Evolutionary conservation across 805 yeast genomes (phyloP), one percentile per base, ranked within the genome.

Genomic region (Schwanniomyces occidentalis): DNA sequence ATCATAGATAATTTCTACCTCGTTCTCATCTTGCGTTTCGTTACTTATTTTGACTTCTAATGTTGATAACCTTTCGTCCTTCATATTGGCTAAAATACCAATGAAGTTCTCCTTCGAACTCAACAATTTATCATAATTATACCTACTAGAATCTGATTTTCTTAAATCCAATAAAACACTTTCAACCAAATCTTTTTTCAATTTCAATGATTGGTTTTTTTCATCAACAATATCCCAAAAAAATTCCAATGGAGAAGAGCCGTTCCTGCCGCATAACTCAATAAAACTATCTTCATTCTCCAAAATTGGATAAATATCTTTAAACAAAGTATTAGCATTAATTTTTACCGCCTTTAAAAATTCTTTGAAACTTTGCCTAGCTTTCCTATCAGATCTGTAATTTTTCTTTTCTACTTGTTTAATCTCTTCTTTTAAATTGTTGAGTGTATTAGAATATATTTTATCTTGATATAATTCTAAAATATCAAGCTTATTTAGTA

Each of bases 161-260:
- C 38, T 42, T 30, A 47, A 32, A 20, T 69, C 71, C 4, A 69
- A 56, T 18, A 82, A 46, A 5, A 73, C 54, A 42, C 74, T 80
- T 32, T 75, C 74, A 1, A 80, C 74, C 26, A 82, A 57, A 33
- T 81, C 86, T 35, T 75, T 75, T 50, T 79, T 77, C 15, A 80
- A 77, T 40, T 71, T 73, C 28, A 85, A 52, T 2, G 68, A 49
- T 35, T 79, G 74, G 21, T 73, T 69, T 46, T 77, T 79, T 37
- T 76, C 81, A 45, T 83, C 89, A 3, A 83, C 70, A 0, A 74
- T 49, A 54, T 89, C 95, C 76, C 86, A 75, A 54, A 83, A 88
- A 25, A 85, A 58, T 43, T 88, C 95, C 26, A 81, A 51, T 1
- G 95, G 83, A 1, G 80, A 72, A 0, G 96, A 87, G 0, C 96